Conservation (phyloP, 768 basidiomycete genomes). For the Boletus rubescentipes region DNA sequence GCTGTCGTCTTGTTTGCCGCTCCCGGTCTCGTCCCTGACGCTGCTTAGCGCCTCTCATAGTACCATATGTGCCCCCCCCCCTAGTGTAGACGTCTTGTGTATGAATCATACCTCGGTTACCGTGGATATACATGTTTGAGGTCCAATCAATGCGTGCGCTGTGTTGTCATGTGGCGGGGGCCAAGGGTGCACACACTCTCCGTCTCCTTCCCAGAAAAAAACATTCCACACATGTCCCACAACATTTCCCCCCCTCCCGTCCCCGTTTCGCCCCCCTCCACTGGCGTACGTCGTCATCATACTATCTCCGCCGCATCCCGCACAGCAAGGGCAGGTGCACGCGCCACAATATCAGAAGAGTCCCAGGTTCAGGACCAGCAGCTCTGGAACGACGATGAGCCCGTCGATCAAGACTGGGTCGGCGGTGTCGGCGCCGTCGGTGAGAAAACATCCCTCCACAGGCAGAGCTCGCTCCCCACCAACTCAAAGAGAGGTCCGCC, state of each 20-base stretch:
- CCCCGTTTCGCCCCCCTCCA: slow-evolving; percentile 36
- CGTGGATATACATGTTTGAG: neutral
- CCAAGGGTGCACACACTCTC: slow-evolving; percentile 23
- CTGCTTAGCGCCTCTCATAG: neutral
- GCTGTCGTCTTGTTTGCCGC: slow-evolving; percentile 28
- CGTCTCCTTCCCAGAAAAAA: neutral
- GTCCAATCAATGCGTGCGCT: slow-evolving; percentile 3
- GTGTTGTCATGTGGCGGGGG: slow-evolving; percentile 20
- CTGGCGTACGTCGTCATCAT: slow-evolving; percentile 75
- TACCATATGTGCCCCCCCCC: slow-evolving; percentile 3
- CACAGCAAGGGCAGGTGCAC: slow-evolving; percentile 56
- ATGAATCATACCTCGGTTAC: neutral
- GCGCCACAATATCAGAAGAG: slow-evolving; percentile 69
- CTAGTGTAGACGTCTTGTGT: slow-evolving; percentile 5
- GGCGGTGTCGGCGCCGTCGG: slow-evolving; percentile 81
- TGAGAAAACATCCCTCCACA: slow-evolving; percentile 75
- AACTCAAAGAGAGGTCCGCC: slow-evolving; percentile 71
- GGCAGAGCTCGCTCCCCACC: slow-evolving; percentile 80
- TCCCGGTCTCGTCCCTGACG: slow-evolving; percentile 34
- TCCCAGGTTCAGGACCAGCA: slow-evolving; percentile 53
- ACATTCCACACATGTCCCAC: slow-evolving; percentile 35
- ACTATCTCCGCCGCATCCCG: slow-evolving; percentile 79
- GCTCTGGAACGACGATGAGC: slow-evolving; percentile 72
- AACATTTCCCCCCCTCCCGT: slow-evolving; percentile 44
- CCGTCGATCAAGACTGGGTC: slow-evolving; percentile 78